Evolutionary conservation across 148 eudicot genomes (phyloP).

Genomic region (Fagopyrum tataricum): DNA sequence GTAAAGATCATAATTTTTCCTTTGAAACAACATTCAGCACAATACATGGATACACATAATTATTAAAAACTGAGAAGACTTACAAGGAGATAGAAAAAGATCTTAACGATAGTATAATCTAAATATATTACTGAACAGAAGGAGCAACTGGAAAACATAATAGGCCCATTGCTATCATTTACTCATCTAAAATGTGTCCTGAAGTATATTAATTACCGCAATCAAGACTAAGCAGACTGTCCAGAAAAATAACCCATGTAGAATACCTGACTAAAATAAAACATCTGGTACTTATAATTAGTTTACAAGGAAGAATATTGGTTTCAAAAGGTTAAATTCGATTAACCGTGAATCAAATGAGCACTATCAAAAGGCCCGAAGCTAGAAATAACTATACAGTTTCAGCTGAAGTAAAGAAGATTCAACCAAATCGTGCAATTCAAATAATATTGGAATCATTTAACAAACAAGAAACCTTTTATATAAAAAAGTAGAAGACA

Average conservation of each 20-base stretch:
- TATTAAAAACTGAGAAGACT: background rate
- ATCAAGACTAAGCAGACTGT: background rate
- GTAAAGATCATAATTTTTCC: background rate
- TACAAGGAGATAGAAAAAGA: background rate
- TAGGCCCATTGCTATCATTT: background rate
- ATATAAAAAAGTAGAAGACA: background rate
- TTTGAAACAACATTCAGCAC: background rate
- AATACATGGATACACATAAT: background rate
- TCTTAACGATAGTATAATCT: background rate
- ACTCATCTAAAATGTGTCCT: background rate
- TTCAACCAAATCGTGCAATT: background rate
- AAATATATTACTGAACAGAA: background rate
- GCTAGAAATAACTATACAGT: background rate
- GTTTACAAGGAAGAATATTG: background rate
- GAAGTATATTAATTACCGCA: background rate
- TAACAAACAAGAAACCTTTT: background rate
- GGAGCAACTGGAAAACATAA: background rate
- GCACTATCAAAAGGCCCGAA: background rate
- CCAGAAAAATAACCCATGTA: background rate
- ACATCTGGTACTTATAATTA: background rate
- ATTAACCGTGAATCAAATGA: background rate
- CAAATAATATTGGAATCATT: background rate
- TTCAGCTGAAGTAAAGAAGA: constrained; percentile 5
- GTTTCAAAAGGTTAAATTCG: background rate
- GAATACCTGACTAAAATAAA: background rate